Evolutionary conservation across 331 rosid genomes (phyloP).

Genomic region (Arachis monticola): DNA sequence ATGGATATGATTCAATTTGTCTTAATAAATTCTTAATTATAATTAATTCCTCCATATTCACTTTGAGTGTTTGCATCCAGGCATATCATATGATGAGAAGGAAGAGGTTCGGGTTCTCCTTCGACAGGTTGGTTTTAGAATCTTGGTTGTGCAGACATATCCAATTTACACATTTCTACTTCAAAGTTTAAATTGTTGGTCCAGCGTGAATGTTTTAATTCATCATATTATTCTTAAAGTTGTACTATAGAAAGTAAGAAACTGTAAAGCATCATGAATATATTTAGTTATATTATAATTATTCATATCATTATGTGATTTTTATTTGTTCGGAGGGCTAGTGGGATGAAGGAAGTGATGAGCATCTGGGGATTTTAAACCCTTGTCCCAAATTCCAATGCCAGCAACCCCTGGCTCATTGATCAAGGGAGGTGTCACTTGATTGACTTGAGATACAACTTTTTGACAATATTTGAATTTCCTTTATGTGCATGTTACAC

Average conservation of each 20-base stretch:
- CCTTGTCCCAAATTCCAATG: background rate
- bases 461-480: slow-evolving; percentile 4
- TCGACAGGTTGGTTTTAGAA: slow-evolving; percentile 77
- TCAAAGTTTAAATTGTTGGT: slow-evolving; percentile 16
- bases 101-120: slow-evolving; percentile 97
- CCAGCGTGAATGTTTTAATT: slow-evolving; percentile 25
- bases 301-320: background rate
- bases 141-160: slow-evolving; percentile 28
- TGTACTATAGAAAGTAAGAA: slow-evolving; percentile 24
- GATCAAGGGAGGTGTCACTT: background rate
- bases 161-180: background rate
- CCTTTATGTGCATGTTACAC: background rate
- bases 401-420: background rate
- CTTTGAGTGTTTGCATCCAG: slow-evolving; percentile 55
- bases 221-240: slow-evolving; percentile 30
- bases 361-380: background rate
- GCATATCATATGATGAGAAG: slow-evolving; percentile 90
- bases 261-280: slow-evolving; percentile 9
- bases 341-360: background rate
- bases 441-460: background rate
- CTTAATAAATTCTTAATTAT: slow-evolving; percentile 31
- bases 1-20: slow-evolving; percentile 32
- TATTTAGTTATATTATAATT: slow-evolving; percentile 11
- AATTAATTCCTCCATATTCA: slow-evolving; percentile 42
- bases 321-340: background rate